Evolutionary conservation across 352 stramenopile genomes (phyloP), one percentile per base, ranked within the genome.

Genomic region (Blastocystis sp.): DNA sequence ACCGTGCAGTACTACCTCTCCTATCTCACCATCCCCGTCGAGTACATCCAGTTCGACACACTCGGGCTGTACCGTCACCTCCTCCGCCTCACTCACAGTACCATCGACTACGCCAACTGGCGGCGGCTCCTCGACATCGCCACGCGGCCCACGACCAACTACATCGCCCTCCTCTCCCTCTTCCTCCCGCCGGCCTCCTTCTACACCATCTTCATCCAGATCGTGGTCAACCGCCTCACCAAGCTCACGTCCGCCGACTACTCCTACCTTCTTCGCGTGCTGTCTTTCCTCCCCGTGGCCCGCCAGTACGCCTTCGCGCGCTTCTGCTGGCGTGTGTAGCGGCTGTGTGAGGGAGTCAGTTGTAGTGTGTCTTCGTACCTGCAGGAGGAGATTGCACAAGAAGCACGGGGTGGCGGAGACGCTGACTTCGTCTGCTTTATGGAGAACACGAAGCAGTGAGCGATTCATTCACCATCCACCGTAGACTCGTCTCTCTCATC

Each of bases 121-220:
- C 53, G 28, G 23, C 65, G 66, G 40, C 38, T 84, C 0, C 74
- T 70, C 2, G 74, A 84, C 38, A 70, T 84, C 28, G 48, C 74
- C 34, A 19, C 53, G 9, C 74, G 69, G 14, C 74, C 74, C 9
- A 62, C 38, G 2, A 45, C 23, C 11, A 84, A 84, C 66, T 84
- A 69, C 21, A 41, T 84, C 3, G 45, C 53, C 23, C 45, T 84
- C 2, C 53, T 84, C 1, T 45, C 45, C 23, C 21, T 84, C 21
- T 84, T 70, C 61, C 60, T 84, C 10, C 74, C 74, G 19, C 11
- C 34, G 21, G 67, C 74, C 69, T 70, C 10, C 38, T 84, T 84
- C 38, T 84, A 84, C 34, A 84, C 74, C 21, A 84, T 84, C 41
- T 84, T 84, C 56, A 45, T 84, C 19, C 74, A 84, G 21, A 84